These are phyloP conservation scores for Apodospora peruviana DNA, from an alignment of 495 filamentous ascomycete genomes.

Conservation along the genomic window DNA sequence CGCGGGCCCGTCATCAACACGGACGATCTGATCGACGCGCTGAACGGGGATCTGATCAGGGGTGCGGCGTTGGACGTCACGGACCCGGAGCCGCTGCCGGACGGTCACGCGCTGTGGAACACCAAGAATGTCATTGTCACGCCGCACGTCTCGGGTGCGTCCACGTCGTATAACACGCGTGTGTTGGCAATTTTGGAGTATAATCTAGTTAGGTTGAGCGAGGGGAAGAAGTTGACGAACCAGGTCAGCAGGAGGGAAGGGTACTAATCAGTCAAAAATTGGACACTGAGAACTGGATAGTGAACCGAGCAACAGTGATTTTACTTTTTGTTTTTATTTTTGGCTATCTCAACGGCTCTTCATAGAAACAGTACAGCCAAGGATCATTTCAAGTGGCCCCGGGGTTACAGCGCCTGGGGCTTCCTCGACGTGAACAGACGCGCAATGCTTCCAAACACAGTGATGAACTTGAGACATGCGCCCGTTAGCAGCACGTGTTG, in stretches of 20 bases:
- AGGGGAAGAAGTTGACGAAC: constrained; percentile 63
- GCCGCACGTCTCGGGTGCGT: constrained; percentile 69
- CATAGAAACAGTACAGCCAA: too few species aligned
- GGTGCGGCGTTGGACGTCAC: constrained; percentile 83
- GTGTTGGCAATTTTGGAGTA: constrained; percentile 50
- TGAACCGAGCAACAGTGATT: too few species aligned
- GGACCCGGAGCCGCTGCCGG: constrained; percentile 76
- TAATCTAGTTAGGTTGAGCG: constrained; percentile 55
- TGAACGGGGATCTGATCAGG: constrained; percentile 52
- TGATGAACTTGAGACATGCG: too few species aligned
- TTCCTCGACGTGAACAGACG: too few species aligned
- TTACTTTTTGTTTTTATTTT: too few species aligned
- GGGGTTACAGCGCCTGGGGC: too few species aligned
- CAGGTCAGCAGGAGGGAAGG: constrained; percentile 17
- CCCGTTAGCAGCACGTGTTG: too few species aligned
- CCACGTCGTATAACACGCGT: constrained; percentile 54
- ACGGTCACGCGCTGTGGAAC: constrained; percentile 66
- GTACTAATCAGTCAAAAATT: too few species aligned
- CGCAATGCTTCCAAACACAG: too few species aligned
- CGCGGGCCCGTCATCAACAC: constrained; percentile 69
- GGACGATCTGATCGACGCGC: constrained; percentile 57
- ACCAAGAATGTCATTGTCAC: constrained; percentile 69
- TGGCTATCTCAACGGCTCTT: too few species aligned
- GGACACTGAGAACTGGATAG: too few species aligned
- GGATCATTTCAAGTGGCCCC: too few species aligned